Evolutionary conservation across 345 rosid species (phyloP).

Genomic region (Rhodomyrtus tomentosa): DNA sequence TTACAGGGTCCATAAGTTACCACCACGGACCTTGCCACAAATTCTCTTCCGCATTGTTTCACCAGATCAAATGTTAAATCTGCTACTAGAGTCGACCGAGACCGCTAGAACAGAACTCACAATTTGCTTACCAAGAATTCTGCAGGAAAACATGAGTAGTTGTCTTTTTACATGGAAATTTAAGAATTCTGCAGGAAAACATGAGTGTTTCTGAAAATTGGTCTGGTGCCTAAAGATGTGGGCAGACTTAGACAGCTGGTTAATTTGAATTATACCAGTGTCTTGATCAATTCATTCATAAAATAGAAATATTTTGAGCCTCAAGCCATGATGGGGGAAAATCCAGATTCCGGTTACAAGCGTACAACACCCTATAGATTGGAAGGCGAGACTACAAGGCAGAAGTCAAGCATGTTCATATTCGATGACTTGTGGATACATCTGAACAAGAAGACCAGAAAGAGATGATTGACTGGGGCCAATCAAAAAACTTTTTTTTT

Average conservation of each 20-base stretch:
- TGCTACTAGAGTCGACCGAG: neutral
- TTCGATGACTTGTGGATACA: neutral
- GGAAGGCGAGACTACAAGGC: neutral
- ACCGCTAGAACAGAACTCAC: neutral
- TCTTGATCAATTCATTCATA: neutral
- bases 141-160: neutral
- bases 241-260: neutral
- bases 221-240: neutral
- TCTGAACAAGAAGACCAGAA: neutral
- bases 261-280: neutral
- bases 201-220: neutral
- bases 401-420: neutral
- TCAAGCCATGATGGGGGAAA: no score
- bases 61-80: neutral
- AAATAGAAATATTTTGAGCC: no score
- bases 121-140: neutral
- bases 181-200: neutral
- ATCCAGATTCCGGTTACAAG: no score
- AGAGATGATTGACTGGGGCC: neutral
- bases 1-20: neutral
- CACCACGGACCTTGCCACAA: neutral
- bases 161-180: neutral
- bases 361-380: neutral
- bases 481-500: neutral
- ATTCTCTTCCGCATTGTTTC: neutral